A percentile compares a stretch with the other conserved stretches of the same genome.
Conservation (phyloP, 148 eudicot species). For the Camellia japonica region DNA sequence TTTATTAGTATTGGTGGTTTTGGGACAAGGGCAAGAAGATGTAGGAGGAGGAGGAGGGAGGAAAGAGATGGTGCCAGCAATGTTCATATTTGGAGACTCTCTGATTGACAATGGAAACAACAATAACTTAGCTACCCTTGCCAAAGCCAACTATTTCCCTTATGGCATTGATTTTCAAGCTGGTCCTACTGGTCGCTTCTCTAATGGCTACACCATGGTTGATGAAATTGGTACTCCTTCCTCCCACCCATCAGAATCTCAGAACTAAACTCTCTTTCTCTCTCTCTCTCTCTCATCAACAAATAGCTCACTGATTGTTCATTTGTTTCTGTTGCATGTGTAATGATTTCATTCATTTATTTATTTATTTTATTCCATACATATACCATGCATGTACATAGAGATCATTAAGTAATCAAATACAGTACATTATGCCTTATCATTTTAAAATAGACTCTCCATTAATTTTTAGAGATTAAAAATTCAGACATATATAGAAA, state of each 20-base stretch:
- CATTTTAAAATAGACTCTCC: too few species aligned
- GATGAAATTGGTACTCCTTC: constrained; percentile 61
- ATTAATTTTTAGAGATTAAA: too few species aligned
- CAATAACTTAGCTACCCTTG: constrained; percentile 71
- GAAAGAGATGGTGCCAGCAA: constrained; percentile 61
- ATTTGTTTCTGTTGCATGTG: too few species aligned
- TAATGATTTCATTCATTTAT: too few species aligned
- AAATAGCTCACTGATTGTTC: neutral
- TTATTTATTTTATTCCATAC: too few species aligned
- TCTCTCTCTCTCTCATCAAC: neutral
- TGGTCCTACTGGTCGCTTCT: constrained; percentile 91
- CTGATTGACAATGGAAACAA: constrained; percentile 90
- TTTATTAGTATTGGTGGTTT: constrained; percentile 5
- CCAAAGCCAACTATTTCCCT: constrained; percentile 88
- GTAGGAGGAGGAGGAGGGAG: constrained; percentile 11
- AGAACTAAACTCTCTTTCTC: neutral
- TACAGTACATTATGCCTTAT: too few species aligned
- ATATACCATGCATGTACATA: too few species aligned
- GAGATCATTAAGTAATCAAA: too few species aligned
- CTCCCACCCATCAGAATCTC: too few species aligned
- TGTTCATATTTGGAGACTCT: constrained; percentile 92
- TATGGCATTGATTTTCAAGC: constrained; percentile 83
- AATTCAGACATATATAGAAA: too few species aligned
- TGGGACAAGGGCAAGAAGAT: constrained; percentile 22
- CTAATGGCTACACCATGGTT: constrained; percentile 88